phyloP scores from a whole-genome alignment of 352 stramenopile species.

The Phytophthora litchii region DNA sequence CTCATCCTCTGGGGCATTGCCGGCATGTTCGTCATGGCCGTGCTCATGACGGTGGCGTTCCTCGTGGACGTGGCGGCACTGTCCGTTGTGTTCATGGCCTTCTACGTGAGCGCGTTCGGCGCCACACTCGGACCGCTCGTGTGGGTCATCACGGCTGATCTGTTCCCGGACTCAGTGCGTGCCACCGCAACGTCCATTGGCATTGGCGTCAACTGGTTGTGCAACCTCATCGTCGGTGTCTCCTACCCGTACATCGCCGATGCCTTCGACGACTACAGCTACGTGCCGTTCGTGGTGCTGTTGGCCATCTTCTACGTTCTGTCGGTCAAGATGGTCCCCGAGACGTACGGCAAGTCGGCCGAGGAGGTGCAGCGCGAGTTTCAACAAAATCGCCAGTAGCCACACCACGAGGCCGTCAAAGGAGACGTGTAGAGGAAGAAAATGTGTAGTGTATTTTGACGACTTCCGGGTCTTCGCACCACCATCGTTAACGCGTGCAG shows the following conservation, averaged over 20 bases:
- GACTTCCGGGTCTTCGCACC: too few species aligned
- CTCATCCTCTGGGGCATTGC: slow-evolving; percentile 19
- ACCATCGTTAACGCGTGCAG: too few species aligned
- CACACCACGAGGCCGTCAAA: too few species aligned
- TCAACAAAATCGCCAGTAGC: background rate
- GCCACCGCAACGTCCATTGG: slow-evolving; percentile 12
- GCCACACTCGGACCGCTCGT: slow-evolving; percentile 8
- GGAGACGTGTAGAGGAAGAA: too few species aligned
- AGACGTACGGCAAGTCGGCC: too few species aligned
- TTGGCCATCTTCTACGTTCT: background rate
- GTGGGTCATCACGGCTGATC: slow-evolving; percentile 12
- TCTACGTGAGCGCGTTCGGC: slow-evolving; percentile 16
- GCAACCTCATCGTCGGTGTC: slow-evolving; percentile 19
- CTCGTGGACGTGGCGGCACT: slow-evolving; percentile 16
- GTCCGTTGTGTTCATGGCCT: slow-evolving; percentile 13
- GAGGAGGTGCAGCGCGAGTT: too few species aligned
- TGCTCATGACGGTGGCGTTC: slow-evolving; percentile 19
- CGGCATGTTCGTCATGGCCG: slow-evolving; percentile 20
- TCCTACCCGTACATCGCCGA: slow-evolving; percentile 26
- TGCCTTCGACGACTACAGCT: slow-evolving; percentile 25
- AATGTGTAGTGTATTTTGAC: too few species aligned
- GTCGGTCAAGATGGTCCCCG: too few species aligned
- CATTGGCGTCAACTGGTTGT: slow-evolving; percentile 15
- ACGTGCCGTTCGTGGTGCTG: slow-evolving; percentile 18
- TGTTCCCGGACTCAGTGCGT: slow-evolving; percentile 19